Base-by-base conservation (phyloP, 805 yeast species). In the Kazachstania viticola region DNA sequence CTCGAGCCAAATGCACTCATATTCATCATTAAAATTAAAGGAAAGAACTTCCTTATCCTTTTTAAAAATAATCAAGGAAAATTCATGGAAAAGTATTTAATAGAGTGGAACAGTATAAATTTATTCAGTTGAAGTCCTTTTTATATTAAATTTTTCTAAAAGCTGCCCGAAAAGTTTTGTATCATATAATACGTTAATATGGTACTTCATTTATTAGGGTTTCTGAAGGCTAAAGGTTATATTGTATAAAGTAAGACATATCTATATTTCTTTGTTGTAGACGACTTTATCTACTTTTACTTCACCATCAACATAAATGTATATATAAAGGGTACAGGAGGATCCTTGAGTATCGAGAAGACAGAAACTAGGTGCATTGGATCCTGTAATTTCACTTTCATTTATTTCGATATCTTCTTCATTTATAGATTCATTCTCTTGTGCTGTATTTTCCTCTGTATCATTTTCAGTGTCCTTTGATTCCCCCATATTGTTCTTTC, bases 1-100 rank as follows among this genome's bases (percentile, higher is more conserved):
- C 95, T 84, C 94, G 95, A 85, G 95, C 95, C 95, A 85, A 85
- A 85, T 85, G 95, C 95, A 83, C 94, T 85, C 95, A 64, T 64
- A 46, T 78, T 82, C 94, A 82, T 82, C 94, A 82, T 73, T 40
- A 58, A 47, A 41, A 39, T 35, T 37, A 50, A 40, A 46, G 57
- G 54, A 52, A 51, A 49, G 42, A 41, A 52, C 56, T 51, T 50
- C 56, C 56, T 48, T 44, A 36, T 31, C 36, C 30, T 33, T 39
- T 29, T 27, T 17, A 29, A 26, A 28, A 19, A 28, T 27, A 29
- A 22, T 9, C 9, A 21, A 29, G 16, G n/a, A n/a, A n/a, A n/a
- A n/a, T n/a, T n/a, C n/a, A n/a, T n/a, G n/a, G n/a, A n/a, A n/a
- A n/a, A n/a, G n/a, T n/a, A n/a, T n/a, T n/a, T n/a, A n/a, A n/a